A percentile compares a stretch with the other conserved stretches of the same genome.
Evolutionary conservation across 331 rosid species (phyloP).

Genomic region (Rosa hybrid): DNA sequence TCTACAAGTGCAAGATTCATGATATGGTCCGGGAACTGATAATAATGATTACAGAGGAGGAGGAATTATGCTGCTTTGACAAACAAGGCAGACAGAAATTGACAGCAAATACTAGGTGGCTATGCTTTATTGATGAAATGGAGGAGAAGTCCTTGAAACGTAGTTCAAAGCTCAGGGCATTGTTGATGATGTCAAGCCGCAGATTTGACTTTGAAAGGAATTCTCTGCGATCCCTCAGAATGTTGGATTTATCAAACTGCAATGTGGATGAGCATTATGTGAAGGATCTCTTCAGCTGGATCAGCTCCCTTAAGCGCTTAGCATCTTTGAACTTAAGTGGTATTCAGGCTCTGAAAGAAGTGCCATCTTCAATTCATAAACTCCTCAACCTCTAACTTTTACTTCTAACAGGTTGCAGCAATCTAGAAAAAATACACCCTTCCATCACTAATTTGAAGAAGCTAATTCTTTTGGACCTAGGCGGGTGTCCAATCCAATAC

Average conservation of each 20-base stretch:
- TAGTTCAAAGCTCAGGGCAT: slow-evolving; percentile 8
- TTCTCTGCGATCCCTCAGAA: slow-evolving; percentile 3
- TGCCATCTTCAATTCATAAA: slow-evolving; percentile 15
- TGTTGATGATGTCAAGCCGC: background rate
- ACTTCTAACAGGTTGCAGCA: too few relatives aligned
- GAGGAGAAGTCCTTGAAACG: background rate
- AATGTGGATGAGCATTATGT: background rate
- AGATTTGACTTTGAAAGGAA: background rate
- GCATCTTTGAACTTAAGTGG: slow-evolving; percentile 20
- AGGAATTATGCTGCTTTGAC: slow-evolving; percentile 7
- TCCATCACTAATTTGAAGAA: too few relatives aligned
- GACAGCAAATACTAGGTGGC: background rate
- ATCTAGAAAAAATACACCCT: too few relatives aligned
- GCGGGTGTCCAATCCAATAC: too few relatives aligned
- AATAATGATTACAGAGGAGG: background rate
- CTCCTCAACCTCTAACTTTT: slow-evolving; percentile 12
- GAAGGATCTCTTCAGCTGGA: background rate
- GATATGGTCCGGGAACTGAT: slow-evolving; percentile 26
- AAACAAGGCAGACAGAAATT: too few relatives aligned
- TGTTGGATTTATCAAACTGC: slow-evolving; percentile 21
- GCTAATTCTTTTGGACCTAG: too few relatives aligned
- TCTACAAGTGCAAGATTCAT: slow-evolving; percentile 23
- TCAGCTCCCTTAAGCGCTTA: slow-evolving; percentile 18
- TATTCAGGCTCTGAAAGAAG: background rate
- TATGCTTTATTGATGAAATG: slow-evolving; percentile 11